phyloP scores from a whole-genome alignment of 768 basidiomycete species.

The Asterophora parasitica region DNA sequence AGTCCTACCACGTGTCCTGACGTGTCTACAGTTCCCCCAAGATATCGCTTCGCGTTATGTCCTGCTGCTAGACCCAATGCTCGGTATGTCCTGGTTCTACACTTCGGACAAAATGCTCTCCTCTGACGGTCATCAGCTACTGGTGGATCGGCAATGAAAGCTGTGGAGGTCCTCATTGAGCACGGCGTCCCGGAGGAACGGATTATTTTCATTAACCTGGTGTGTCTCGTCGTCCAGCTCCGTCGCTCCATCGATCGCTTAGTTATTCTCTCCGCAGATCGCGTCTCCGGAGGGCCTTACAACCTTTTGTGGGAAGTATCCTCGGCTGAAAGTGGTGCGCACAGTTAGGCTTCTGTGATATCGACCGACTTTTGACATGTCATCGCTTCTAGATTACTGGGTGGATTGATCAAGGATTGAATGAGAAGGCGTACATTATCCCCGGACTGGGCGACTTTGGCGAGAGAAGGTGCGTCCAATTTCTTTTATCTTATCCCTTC shows the following conservation, averaged over 20 bases:
- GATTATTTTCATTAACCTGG: constrained; percentile 92
- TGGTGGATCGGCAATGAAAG: constrained; percentile 96
- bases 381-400: constrained; percentile 67
- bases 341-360: background rate
- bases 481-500: background rate
- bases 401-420: constrained; percentile 92
- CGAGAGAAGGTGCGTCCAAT: constrained; percentile 60
- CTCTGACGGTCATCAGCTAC: constrained; percentile 50
- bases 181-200: constrained; percentile 92
- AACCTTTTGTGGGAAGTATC: constrained; percentile 73
- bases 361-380: background rate
- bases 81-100: constrained; percentile 49
- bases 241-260: background rate
- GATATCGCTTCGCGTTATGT: constrained; percentile 92
- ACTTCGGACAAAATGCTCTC: background rate
- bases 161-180: constrained; percentile 89
- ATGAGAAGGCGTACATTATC: constrained; percentile 87
- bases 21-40: constrained; percentile 68
- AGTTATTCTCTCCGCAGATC: constrained; percentile 45
- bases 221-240: constrained; percentile 28
- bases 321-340: constrained; percentile 72
- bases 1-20: background rate
- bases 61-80: constrained; percentile 95
- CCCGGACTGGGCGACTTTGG: constrained; percentile 98
- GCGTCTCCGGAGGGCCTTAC: constrained; percentile 87